phyloP scores from a whole-genome alignment of 1,284 basidiomycete genomes.

The Moniliophthora roreri region DNA sequence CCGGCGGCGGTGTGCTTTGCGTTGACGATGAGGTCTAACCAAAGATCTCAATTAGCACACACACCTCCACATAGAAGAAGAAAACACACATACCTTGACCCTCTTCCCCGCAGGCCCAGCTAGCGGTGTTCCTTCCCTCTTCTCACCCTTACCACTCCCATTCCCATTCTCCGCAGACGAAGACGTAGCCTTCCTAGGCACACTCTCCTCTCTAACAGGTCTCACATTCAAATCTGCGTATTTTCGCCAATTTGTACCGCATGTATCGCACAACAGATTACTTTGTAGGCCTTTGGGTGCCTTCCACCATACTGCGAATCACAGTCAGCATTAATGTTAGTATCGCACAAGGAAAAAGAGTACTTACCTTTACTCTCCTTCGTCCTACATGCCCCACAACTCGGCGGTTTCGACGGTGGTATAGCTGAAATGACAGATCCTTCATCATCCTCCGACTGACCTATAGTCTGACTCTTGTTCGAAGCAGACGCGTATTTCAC shows the following conservation, averaged over 20 bases:
- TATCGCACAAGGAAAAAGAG: too few species aligned
- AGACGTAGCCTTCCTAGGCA: slow-evolving; percentile 45
- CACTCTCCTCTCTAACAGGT: slow-evolving; percentile 64
- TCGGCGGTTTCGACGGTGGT: slow-evolving; percentile 49
- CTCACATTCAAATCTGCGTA: slow-evolving; percentile 84
- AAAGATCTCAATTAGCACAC: neutral
- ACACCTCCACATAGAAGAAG: slow-evolving; percentile 3
- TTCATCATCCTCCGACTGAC: slow-evolving; percentile 53
- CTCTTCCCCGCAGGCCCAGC: slow-evolving; percentile 62
- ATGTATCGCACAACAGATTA: slow-evolving; percentile 76
- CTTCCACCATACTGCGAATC: slow-evolving; percentile 90
- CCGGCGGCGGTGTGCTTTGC: slow-evolving; percentile 57
- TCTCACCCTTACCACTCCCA: slow-evolving; percentile 38
- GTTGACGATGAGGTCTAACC: slow-evolving; percentile 55
- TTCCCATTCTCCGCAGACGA: slow-evolving; percentile 17
- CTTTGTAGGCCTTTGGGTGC: slow-evolving; percentile 76
- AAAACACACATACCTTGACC: slow-evolving; percentile 49
- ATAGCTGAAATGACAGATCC: slow-evolving; percentile 66
- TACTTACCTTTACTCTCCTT: slow-evolving; percentile 69
- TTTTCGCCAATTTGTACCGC: slow-evolving; percentile 83
- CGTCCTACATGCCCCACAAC: slow-evolving; percentile 78
- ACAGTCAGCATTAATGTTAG: too few species aligned
- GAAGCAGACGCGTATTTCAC: slow-evolving; percentile 43
- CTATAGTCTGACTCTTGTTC: slow-evolving; percentile 37
- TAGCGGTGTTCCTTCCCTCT: slow-evolving; percentile 79